phyloP scores from a whole-genome alignment of 306 rosid species.

The Cucurbita ficifolia region DNA sequence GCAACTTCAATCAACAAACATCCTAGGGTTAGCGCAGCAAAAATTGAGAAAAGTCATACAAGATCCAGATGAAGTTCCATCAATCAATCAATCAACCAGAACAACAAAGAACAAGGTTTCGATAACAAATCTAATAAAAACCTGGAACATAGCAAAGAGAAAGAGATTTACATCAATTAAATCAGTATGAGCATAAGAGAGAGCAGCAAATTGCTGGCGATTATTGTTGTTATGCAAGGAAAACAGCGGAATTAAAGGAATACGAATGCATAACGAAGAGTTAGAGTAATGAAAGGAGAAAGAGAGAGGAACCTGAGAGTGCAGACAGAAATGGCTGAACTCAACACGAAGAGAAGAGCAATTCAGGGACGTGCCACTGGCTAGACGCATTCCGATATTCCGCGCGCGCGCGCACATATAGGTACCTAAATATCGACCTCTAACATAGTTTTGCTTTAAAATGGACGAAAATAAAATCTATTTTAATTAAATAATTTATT shows the following conservation, averaged over 20 bases:
- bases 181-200: background rate
- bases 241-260: background rate
- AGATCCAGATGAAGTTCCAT: conserved; percentile 6
- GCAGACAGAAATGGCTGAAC: conserved; percentile 5
- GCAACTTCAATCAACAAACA: background rate
- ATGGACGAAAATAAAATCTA: too few species aligned
- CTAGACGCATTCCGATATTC: background rate
- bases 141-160: background rate
- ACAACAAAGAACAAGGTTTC: background rate
- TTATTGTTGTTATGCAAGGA: background rate
- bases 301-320: conserved; percentile 2
- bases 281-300: background rate
- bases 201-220: background rate
- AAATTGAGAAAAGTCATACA: background rate
- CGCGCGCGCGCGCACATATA: too few species aligned
- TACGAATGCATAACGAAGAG: background rate
- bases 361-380: conserved; percentile 1
- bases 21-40: background rate
- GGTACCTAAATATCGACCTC: too few species aligned
- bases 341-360: conserved; percentile 4
- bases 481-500: too few species aligned
- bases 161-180: background rate
- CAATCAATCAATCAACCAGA: background rate
- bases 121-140: background rate
- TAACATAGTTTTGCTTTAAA: too few species aligned